These are phyloP conservation scores for Cornus controversa DNA, from an alignment of 148 eudicot species.

Conservation along the genomic window DNA sequence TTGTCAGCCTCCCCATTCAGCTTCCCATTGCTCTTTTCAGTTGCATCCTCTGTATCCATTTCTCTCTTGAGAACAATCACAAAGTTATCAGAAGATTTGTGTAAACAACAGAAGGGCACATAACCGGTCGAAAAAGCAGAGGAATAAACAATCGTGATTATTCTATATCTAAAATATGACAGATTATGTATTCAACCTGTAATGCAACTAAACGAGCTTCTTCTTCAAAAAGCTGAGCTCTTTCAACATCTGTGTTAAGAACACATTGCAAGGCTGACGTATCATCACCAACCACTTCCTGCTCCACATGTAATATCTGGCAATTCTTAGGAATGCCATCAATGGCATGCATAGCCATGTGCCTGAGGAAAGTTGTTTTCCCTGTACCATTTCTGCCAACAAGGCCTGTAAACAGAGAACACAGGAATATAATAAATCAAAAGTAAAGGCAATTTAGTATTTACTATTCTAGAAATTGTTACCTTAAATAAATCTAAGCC, in stretches of 20 bases:
- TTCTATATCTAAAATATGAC: not conserved
- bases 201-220: conserved; percentile 64
- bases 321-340: conserved; percentile 95
- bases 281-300: conserved; percentile 93
- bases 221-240: conserved; percentile 81
- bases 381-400: conserved; percentile 99
- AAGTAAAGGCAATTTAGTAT: not conserved
- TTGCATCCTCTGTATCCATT: conserved; percentile 51
- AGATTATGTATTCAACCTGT: conserved; percentile 52
- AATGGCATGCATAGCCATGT: conserved; percentile 95
- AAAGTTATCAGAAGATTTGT: conserved; percentile 12
- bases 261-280: conserved; percentile 91
- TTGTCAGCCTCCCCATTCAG: conserved; percentile 50
- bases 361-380: conserved; percentile 94
- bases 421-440: conserved; percentile 4
- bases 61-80: conserved; percentile 49
- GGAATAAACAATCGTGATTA: not conserved
- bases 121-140: not conserved
- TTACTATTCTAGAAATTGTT: not conserved
- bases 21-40: conserved; percentile 49
- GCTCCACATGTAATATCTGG: conserved; percentile 97
- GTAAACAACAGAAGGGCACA: not conserved
- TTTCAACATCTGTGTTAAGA: conserved; percentile 79
- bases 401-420: conserved; percentile 60
- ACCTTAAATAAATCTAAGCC: not conserved